Percentiles rank a stretch among this genome's conserved stretches.
Evolutionary conservation across 176 grass and related monocot species (phyloP).

Genomic region (Oryza officinalis): DNA sequence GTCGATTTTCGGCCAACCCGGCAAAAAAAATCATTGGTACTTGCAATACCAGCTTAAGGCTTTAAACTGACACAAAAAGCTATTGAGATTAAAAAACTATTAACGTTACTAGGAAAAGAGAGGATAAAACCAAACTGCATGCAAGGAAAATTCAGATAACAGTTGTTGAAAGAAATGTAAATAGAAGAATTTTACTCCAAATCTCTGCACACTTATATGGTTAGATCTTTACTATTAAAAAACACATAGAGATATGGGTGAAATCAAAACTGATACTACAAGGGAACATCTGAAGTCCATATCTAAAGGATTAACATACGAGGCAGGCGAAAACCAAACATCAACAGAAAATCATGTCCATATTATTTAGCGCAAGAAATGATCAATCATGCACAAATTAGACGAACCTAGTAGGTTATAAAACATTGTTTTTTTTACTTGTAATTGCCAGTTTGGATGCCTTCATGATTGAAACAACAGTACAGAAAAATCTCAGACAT

Average conservation of each 20-base stretch:
- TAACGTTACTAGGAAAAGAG: not conserved
- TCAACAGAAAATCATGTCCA: not conserved
- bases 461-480: not conserved
- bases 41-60: not conserved
- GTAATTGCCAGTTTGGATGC: slow-evolving; percentile 3
- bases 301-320: not conserved
- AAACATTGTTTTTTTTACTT: slow-evolving; percentile 16
- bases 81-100: not conserved
- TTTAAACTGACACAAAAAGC: slow-evolving; percentile 6
- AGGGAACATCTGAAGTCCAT: not conserved
- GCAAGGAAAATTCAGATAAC: not conserved
- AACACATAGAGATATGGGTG: not conserved
- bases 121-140: not conserved
- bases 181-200: not conserved
- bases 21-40: not conserved
- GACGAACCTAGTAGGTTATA: not conserved
- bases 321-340: not conserved
- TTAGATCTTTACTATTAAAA: not conserved
- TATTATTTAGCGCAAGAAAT: not conserved
- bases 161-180: not conserved
- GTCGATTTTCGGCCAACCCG: too few relatives aligned
- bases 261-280: not conserved
- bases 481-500: not conserved
- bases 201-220: not conserved
- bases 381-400: not conserved